Evolutionary conservation across 139 green algal species (phyloP).

Genomic region (Tetradesmus lagerheimii): DNA sequence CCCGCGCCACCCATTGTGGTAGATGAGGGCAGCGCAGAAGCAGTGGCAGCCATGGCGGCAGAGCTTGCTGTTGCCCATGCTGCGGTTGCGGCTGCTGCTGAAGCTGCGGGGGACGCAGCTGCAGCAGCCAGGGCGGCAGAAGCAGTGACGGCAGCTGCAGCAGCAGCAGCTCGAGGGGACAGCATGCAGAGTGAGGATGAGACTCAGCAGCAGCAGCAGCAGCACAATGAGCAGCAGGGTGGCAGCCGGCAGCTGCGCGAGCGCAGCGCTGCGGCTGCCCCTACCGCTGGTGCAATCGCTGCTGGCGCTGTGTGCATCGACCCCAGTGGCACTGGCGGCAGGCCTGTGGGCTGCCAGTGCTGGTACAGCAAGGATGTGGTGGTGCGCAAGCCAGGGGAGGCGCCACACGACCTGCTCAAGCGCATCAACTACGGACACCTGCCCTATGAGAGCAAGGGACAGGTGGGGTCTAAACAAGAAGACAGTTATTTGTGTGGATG

Average conservation of each 20-base stretch:
- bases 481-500: background rate
- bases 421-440: slow-evolving; percentile 64
- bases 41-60: slow-evolving; percentile 9
- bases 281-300: background rate
- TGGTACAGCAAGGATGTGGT: slow-evolving; percentile 1
- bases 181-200: background rate
- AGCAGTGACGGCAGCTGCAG: background rate
- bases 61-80: background rate
- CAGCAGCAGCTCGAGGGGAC: slow-evolving; percentile 7
- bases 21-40: background rate
- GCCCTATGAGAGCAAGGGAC: slow-evolving; percentile 52
- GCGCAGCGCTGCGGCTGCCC: background rate
- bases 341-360: background rate
- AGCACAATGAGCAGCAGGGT: background rate
- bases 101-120: background rate
- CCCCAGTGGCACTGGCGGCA: background rate
- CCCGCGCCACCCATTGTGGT: slow-evolving; percentile 23
- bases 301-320: background rate
- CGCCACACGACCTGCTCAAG: slow-evolving; percentile 55
- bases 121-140: background rate
- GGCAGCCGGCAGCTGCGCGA: background rate
- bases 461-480: too few species aligned
- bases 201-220: background rate
- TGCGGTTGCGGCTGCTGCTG: background rate
- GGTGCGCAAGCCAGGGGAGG: background rate